Evolutionary conservation across 768 basidiomycete genomes (phyloP).

Genomic region (Basidioascus undulatus): DNA sequence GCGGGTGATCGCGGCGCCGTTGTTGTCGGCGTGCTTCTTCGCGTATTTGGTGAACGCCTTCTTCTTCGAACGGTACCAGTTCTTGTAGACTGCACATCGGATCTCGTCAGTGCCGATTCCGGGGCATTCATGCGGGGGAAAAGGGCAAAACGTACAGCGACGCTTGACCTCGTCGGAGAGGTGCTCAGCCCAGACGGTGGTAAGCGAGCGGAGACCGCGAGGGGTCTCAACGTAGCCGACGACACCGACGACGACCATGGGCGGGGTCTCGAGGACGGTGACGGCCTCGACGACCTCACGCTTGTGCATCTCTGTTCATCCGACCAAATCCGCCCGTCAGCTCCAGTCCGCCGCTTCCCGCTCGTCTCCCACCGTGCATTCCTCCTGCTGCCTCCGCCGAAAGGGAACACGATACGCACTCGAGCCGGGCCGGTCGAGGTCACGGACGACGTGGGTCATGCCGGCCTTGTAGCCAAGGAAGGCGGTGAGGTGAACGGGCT

Average conservation of each 20-base stretch:
- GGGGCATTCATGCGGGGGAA: neutral
- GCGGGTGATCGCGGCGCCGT: slow-evolving; percentile 69
- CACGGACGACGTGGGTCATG: slow-evolving; percentile 98
- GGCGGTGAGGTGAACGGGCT: slow-evolving; percentile 94
- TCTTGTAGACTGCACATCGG: slow-evolving; percentile 29
- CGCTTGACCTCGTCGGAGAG: slow-evolving; percentile 94
- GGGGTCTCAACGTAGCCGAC: slow-evolving; percentile 99
- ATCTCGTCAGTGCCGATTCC: neutral
- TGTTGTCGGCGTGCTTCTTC: slow-evolving; percentile 93
- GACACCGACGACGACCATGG: slow-evolving; percentile 86
- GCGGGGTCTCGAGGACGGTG: slow-evolving; percentile 85
- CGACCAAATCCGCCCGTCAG: too few relatives aligned
- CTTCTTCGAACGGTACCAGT: slow-evolving; percentile 99
- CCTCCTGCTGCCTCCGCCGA: too few relatives aligned
- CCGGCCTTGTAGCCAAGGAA: slow-evolving; percentile 99
- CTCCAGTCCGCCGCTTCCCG: too few relatives aligned
- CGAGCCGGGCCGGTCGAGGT: slow-evolving; percentile 96
- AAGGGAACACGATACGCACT: slow-evolving; percentile 33
- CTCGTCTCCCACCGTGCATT: too few relatives aligned
- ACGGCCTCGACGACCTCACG: slow-evolving; percentile 97
- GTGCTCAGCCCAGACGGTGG: slow-evolving; percentile 91
- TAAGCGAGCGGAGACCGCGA: slow-evolving; percentile 91
- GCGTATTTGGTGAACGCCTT: slow-evolving; percentile 99
- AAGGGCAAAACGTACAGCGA: slow-evolving; percentile 44
- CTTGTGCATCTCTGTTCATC: slow-evolving; percentile 85